Evolutionary conservation across 2,329 filamentous ascomycete species (phyloP).

Genomic region (Arthroderma sp.): DNA sequence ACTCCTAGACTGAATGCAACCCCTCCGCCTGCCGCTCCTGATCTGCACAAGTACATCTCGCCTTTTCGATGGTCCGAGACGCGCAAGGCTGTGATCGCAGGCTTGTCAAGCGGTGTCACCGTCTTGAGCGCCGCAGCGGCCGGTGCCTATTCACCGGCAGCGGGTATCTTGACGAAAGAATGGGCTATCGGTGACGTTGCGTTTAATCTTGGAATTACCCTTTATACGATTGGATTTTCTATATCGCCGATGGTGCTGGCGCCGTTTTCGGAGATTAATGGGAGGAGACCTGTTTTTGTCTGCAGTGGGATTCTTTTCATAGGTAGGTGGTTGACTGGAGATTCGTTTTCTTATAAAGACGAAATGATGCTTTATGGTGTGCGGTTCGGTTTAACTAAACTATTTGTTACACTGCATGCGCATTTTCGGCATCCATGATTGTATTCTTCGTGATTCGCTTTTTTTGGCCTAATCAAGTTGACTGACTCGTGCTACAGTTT

Average conservation of each 20-base stretch:
- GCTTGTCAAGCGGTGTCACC: slow-evolving; percentile 63
- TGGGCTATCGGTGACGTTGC: slow-evolving; percentile 54
- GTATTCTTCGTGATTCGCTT: neutral
- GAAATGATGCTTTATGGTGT: no score
- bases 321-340: slow-evolving; percentile 18
- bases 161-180: slow-evolving; percentile 50
- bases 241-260: slow-evolving; percentile 78
- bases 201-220: slow-evolving; percentile 62
- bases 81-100: slow-evolving; percentile 58
- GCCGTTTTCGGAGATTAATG: slow-evolving; percentile 79
- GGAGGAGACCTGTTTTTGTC: slow-evolving; percentile 70
- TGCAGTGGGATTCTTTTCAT: slow-evolving; percentile 60
- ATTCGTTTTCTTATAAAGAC: neutral
- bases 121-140: slow-evolving; percentile 67
- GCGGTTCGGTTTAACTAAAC: no score
- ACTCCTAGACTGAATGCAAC: slow-evolving; percentile 17
- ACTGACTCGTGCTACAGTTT: slow-evolving; percentile 23
- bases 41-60: slow-evolving; percentile 53
- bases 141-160: slow-evolving; percentile 63
- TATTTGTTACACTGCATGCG: no score
- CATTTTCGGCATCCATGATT: neutral
- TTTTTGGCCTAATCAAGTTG: neutral
- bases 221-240: slow-evolving; percentile 69
- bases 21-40: slow-evolving; percentile 44
- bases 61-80: slow-evolving; percentile 60